Base-by-base conservation (phyloP, 805 yeast genomes). In the Scheffersomyces amazonensis region DNA sequence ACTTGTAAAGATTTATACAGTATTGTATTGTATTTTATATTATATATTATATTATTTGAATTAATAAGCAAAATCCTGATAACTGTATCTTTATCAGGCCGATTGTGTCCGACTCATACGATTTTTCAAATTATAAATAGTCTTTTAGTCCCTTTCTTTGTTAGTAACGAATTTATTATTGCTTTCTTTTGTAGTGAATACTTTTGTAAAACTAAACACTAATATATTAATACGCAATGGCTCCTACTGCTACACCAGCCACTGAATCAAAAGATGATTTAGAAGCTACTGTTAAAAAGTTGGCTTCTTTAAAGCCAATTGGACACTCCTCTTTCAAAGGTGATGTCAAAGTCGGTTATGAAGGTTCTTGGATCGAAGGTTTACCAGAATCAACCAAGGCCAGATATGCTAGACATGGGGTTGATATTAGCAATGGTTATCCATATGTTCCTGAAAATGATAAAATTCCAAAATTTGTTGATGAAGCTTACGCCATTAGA, bases 401-500 rank as follows among this genome's bases (percentile, higher is more conserved):
- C 9, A 50, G 64, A 41, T 53, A 48, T 30, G 58, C 49, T 12
- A 56, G 46, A 39, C 47, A 50, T 33, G 52, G 49, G 2, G 49
- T 58, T 38, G 64, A 59, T 35, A 41, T 58, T n/a, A 49, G 57
- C 12, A 37, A 44, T 5, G 63, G 64, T 6, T 59, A 59, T 36
- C 63, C 63, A 10, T 41, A 35, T 13, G 35, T 46, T 24, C 62
- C 63, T 10, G 35, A 39, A 16, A 39, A 31, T 3, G 54, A 46
- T 13, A 38, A 48, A 11, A 54, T 59, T 33, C 63, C 64, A 16
- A 52, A 43, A 13, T 59, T 56, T 40, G 36, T 58, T 13, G 62
- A 58, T 39, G 63, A 59, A 35, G 63, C 62, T 13, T 49, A 25
- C 23, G 52, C 41, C 5, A 42, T 59, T 29, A 50, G 63, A 43